Evolutionary conservation across 1,139 yeast species (phyloP), one percentile per base, ranked within the genome.

Genomic region (Taphrina sp.): DNA sequence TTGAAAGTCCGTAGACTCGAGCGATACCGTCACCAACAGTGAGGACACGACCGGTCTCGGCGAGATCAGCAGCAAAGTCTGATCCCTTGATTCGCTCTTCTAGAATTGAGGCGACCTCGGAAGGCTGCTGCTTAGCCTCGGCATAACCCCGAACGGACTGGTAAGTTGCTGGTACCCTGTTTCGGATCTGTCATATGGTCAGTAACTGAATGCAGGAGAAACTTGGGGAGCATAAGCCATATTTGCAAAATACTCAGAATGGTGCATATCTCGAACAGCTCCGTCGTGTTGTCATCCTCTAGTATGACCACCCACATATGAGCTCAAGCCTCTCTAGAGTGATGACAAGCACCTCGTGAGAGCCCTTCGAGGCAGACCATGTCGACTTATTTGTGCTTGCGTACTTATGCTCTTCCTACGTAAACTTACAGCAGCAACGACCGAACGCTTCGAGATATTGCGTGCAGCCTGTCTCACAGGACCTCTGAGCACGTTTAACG

Each of bases 11-110:
- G 79, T 87, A 92, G 71, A 92, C 96, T 83, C 98, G 95, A 75
- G 98, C 99, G 74, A 92, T 92, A 90, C 99, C 99, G 78, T 94
- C 99, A 87, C 88, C 97, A 73, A 94, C 96, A 67, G 97, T 85
- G 73, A 94, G 82, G 72, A 94, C 98, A 78, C 95, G 89, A 76
- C 99, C 99, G 74, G 98, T 94, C 80, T 94, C 98, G 78, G 92
- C 89, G 71, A 94, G 85, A 84, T 88, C 83, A 69, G 96, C 89
- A 77, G 90, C 97, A 70, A 88, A 95, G 66, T 96, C 84, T 69
- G 92, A 94, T 78, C 98, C 98, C 80, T 96, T 89, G 81, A 94
- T 94, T 80, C 95, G 89, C 76, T 92, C 96, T 80, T 94, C 98
- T 72, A 94, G 83, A 78, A 94, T 92, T 62, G 97, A 88, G 67